Conservation (phyloP, 2,329 filamentous ascomycete species). For the Fusarium anguioides region DNA sequence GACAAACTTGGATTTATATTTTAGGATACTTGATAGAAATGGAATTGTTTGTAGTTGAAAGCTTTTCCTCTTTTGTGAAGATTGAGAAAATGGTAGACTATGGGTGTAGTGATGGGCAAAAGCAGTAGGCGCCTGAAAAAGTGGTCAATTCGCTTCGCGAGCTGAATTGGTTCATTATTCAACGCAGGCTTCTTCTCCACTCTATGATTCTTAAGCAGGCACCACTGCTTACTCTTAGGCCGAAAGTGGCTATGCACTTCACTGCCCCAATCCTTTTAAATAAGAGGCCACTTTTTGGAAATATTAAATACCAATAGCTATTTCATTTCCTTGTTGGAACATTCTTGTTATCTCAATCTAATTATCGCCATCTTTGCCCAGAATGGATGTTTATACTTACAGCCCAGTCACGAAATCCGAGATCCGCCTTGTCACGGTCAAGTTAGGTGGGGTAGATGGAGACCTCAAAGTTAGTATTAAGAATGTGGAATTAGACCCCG, state of each 20-base stretch:
- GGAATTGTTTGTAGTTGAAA: too few species aligned
- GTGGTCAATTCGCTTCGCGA: too few species aligned
- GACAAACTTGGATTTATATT: neutral
- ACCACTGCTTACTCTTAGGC: neutral
- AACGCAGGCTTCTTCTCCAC: too few species aligned
- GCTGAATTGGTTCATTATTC: too few species aligned
- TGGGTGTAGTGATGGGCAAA: too few species aligned
- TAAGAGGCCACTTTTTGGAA: neutral
- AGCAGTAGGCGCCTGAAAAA: too few species aligned
- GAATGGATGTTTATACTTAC: constrained; percentile 22
- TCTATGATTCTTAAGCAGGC: neutral
- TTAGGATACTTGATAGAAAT: too few species aligned
- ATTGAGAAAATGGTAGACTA: too few species aligned
- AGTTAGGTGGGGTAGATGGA: neutral
- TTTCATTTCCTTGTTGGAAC: accelerated
- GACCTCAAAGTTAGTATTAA: constrained; percentile 17
- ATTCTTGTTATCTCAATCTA: accelerated
- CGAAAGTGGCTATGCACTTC: constrained; percentile 7
- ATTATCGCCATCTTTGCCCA: neutral
- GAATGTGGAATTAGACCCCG: constrained; percentile 22
- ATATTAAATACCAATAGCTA: neutral
- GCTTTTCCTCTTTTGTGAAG: too few species aligned
- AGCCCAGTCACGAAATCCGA: constrained; percentile 7
- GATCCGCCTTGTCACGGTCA: constrained; percentile 23
- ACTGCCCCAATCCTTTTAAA: constrained; percentile 4